These are phyloP conservation scores for Amanita exitialis DNA, from an alignment of 768 basidiomycete genomes.

Conservation along the genomic window DNA sequence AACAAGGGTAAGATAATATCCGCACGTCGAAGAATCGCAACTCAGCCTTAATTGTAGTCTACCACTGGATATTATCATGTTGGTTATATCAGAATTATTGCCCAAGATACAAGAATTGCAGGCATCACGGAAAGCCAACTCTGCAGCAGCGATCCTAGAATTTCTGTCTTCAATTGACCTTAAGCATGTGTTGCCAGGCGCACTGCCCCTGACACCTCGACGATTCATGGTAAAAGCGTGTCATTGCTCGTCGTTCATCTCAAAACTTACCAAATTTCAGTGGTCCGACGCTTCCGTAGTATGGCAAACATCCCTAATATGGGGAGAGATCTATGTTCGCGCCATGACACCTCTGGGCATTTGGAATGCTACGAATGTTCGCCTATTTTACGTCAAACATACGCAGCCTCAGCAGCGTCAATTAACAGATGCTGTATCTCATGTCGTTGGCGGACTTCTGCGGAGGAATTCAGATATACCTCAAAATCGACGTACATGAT, in stretches of 20 bases:
- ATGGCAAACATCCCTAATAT: conserved; percentile 89
- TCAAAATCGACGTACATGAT: conserved; percentile 4
- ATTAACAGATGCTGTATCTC: conserved; percentile 70
- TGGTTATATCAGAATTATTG: conserved; percentile 80
- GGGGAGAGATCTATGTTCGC: conserved; percentile 93
- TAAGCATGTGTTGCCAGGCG: conserved; percentile 62
- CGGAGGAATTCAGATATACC: conserved; percentile 36
- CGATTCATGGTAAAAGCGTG: conserved; percentile 56
- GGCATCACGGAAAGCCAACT: conserved; percentile 50
- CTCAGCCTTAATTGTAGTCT: conserved; percentile 36
- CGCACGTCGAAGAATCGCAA: conserved; percentile 3
- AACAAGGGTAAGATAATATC: conserved; percentile 63
- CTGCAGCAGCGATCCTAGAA: conserved; percentile 61
- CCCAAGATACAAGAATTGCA: conserved; percentile 82
- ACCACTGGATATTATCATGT: conserved; percentile 80
- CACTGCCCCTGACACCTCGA: conserved; percentile 55
- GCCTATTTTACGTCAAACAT: conserved; percentile 88
- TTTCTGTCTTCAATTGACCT: conserved; percentile 65
- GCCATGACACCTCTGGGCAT: conserved; percentile 81
- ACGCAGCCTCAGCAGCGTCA: conserved; percentile 59
- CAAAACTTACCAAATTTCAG: conserved; percentile 24
- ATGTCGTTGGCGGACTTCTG: conserved; percentile 71
- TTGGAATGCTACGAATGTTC: conserved; percentile 86
- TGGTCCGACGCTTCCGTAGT: conserved; percentile 90
- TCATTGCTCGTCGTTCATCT: conserved; percentile 4